These are phyloP conservation scores for Tetragonia tetragonoides DNA, from an alignment of 148 eudicot genomes.

Conservation along the genomic window DNA sequence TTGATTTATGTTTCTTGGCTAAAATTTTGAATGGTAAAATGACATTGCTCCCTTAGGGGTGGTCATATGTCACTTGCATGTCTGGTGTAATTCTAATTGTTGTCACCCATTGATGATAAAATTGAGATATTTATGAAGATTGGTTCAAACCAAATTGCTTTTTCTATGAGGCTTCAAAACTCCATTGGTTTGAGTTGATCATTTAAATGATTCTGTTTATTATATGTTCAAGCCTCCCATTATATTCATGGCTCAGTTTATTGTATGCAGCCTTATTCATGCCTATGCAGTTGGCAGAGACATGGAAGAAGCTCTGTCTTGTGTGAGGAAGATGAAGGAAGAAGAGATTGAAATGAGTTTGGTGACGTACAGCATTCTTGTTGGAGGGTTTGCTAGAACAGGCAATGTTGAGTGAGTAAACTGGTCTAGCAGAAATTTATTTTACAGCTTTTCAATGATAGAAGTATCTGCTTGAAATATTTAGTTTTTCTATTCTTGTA, in stretches of 20 bases:
- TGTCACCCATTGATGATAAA: background rate
- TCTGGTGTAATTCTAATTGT: background rate
- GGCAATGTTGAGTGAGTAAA: slow-evolving; percentile 78
- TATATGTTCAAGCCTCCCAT: background rate
- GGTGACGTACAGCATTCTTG: slow-evolving; percentile 90
- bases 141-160: background rate
- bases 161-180: background rate
- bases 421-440: slow-evolving; percentile 2
- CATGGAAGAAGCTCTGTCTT: slow-evolving; percentile 93
- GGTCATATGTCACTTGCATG: background rate
- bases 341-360: slow-evolving; percentile 82
- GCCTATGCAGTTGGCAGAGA: slow-evolving; percentile 94
- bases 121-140: background rate
- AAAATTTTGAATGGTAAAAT: background rate
- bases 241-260: slow-evolving; percentile 12
- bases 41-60: background rate
- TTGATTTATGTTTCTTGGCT: background rate
- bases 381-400: slow-evolving; percentile 83
- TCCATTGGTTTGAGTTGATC: background rate
- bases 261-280: slow-evolving; percentile 80
- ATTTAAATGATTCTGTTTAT: background rate
- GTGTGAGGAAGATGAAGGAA: slow-evolving; percentile 88
- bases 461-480: slow-evolving; percentile 1
- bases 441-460: background rate
- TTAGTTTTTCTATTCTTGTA: background rate